A percentile compares a stretch with the other conserved stretches of the same genome.
phyloP scores from a whole-genome alignment of 2,329 filamentous ascomycete species.

The Talaromyces sp. region DNA sequence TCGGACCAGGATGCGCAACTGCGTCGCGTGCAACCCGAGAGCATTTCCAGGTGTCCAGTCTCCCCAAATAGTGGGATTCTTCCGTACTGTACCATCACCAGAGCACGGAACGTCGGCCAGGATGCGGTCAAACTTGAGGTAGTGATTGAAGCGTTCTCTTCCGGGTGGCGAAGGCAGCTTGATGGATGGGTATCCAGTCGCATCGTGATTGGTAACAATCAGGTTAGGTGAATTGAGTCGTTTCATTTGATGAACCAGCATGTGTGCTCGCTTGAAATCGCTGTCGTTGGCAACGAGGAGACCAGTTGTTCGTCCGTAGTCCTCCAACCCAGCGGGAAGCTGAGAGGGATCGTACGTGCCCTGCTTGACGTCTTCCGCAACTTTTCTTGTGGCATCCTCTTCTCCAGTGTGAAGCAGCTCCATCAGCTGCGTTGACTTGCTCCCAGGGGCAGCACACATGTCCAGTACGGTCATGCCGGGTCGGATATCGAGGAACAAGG shows the following conservation, averaged over 20 bases:
- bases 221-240: conserved; percentile 93
- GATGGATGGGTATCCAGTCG: conserved; percentile 89
- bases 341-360: conserved; percentile 50
- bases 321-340: conserved; percentile 53
- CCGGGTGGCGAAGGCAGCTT: conserved; percentile 64
- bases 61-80: conserved; percentile 78
- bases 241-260: conserved; percentile 97
- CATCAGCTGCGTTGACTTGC: conserved; percentile 91
- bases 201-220: conserved; percentile 96
- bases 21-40: conserved; percentile 78
- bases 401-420: conserved; percentile 93
- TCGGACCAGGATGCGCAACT: conserved; percentile 83
- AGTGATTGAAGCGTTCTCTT: conserved; percentile 54
- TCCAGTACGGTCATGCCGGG: conserved; percentile 92
- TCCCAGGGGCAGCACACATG: conserved; percentile 93
- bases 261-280: conserved; percentile 94
- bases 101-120: conserved; percentile 68
- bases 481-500: conserved; percentile 82
- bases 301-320: conserved; percentile 84
- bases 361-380: conserved; percentile 58
- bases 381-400: conserved; percentile 74
- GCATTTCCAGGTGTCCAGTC: conserved; percentile 89
- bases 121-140: conserved; percentile 95
- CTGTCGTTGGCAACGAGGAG: conserved; percentile 92
- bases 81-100: conserved; percentile 9